These are phyloP conservation scores for Xylariomycetidae sp. DNA, from an alignment of 2,329 filamentous ascomycete genomes.

Conservation along the genomic window DNA sequence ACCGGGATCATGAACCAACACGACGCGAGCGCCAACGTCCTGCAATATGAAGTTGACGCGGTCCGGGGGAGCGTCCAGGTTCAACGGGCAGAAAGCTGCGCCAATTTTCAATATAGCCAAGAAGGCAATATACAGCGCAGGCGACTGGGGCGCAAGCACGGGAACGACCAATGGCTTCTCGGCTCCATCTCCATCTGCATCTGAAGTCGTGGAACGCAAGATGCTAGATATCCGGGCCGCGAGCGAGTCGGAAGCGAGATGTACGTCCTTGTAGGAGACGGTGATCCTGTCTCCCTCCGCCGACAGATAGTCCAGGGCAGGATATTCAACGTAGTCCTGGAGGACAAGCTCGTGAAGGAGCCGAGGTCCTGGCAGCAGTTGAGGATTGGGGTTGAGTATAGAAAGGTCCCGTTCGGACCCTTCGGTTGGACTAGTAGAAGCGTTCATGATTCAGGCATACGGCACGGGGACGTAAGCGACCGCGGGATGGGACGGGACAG, in stretches of 20 bases:
- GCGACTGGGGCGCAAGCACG: conserved; percentile 69
- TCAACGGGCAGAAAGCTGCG: conserved; percentile 79
- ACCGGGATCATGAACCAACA: conserved; percentile 56
- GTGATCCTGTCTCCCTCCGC: conserved; percentile 36
- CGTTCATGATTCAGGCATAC: too few species aligned
- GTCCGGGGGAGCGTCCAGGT: conserved; percentile 70
- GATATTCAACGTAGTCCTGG: conserved; percentile 24
- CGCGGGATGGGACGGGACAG: too few species aligned
- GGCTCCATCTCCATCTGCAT: too few species aligned
- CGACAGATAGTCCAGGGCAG: conserved; percentile 60
- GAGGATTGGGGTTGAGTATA: conserved; percentile 51
- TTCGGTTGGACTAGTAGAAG: too few species aligned
- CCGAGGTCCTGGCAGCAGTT: conserved; percentile 38
- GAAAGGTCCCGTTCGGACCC: too few species aligned
- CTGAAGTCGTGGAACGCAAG: conserved; percentile 16
- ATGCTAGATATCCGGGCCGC: conserved; percentile 42
- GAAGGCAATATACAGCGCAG: conserved; percentile 69
- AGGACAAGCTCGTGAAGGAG: conserved; percentile 51
- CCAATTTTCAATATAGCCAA: conserved; percentile 76
- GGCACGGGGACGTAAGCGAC: too few species aligned
- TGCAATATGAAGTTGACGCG: conserved; percentile 71
- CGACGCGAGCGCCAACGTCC: conserved; percentile 65
- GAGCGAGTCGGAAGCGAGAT: conserved; percentile 49
- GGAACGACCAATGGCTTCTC: conserved; percentile 55
- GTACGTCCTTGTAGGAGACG: conserved; percentile 58